Base-by-base conservation (phyloP, 176 grass and related monocot genomes). In the Hordeum marinum region DNA sequence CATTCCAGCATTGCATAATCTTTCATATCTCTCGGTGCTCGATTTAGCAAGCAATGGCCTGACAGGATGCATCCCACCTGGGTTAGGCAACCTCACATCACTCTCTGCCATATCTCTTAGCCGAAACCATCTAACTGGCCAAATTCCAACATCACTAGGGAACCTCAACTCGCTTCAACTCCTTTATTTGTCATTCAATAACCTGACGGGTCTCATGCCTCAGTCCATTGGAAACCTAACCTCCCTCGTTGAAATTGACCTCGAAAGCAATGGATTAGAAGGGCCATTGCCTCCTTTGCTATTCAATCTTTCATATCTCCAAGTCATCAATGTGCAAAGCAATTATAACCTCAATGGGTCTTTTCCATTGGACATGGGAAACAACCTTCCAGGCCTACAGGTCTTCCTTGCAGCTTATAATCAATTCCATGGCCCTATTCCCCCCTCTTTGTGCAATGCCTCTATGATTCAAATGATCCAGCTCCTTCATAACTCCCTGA, bases 111-210 rank as follows among this genome's bases (percentile, higher is more conserved):
- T 83, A 2, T 24, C 18, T 52, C 27, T 84, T 50, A 5, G 12
- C 27, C 0, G 2, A 48, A 83, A 83, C 20, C 37, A 8, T 17
- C 42, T 76, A 12, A 3, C 32, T 21, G 60, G 82, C 3, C 29
- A n/a, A 23, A 84, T 84, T 48, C 82, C 82, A 55, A 45, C 52
- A 40, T 77, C 72, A 66, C 10, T 84, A 13, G 82, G 82, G 4
- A 65, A 39, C 6, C 59, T 84, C 18, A 15, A 27, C 4, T 40
- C 67, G 43, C 82, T 84, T 76, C 8, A 9, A 13, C 0, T 0
- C 8, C 43, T 77, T 76, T 3, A 2, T 1, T 5, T 84, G 3
- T 8, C 27, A 18, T 11, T 3, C 29, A 76, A 76, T 8, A 84
- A 50, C 27, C 72, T 84, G 52, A 36, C 42, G 37, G 72, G 71